A percentile compares a stretch with the other conserved stretches of the same genome.
Evolutionary conservation across 352 stramenopile species (phyloP).

Genomic region (Globisporangium cederbergense): DNA sequence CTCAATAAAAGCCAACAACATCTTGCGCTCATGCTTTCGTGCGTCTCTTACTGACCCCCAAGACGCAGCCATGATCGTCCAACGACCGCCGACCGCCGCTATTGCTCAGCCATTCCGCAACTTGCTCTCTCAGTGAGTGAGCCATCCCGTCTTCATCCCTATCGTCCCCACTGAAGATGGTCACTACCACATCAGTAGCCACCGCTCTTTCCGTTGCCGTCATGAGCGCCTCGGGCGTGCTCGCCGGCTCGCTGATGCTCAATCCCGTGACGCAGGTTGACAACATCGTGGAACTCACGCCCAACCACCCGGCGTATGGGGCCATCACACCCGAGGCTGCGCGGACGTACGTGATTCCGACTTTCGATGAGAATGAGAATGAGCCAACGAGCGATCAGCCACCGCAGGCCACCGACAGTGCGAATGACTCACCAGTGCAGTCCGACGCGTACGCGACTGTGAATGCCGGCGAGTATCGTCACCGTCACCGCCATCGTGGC

Average conservation of each 20-base stretch:
- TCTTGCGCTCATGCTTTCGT: no score
- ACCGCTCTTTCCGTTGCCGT: not conserved
- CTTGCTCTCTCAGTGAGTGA: no score
- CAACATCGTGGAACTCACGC: conserved; percentile 7
- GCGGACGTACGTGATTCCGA: not conserved
- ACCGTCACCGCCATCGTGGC: not conserved
- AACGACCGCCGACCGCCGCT: no score
- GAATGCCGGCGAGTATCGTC: not conserved
- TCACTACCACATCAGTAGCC: not conserved
- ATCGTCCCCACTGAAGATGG: no score
- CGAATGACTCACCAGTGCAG: not conserved
- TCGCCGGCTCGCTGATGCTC: not conserved
- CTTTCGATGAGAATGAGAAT: not conserved
- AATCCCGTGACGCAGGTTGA: conserved; percentile 2
- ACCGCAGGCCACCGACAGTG: not conserved
- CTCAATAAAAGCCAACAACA: no score
- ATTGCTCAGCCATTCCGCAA: no score
- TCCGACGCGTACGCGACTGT: not conserved
- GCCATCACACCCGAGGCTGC: not conserved
- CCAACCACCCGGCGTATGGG: conserved; percentile 6
- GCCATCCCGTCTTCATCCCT: no score
- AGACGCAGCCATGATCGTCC: no score
- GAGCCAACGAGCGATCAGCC: not conserved
- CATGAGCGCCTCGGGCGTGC: not conserved
- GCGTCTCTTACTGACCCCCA: no score